Evolutionary conservation across 2,329 filamentous ascomycete species (phyloP), one percentile per base, ranked within the genome.

Genomic region (Calonectria fujianensis): DNA sequence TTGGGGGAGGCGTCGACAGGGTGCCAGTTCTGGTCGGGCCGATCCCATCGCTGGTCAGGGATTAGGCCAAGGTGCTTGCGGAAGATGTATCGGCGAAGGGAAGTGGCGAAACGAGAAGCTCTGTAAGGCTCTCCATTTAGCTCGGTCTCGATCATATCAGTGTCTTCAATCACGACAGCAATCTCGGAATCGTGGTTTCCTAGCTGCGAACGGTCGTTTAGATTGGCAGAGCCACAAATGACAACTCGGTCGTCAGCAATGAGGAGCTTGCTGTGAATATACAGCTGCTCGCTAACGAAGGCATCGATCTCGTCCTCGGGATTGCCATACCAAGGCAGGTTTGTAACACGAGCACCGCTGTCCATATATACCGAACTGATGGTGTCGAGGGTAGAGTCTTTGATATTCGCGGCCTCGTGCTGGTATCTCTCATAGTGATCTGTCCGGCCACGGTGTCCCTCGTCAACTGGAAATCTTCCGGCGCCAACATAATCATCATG

Each of bases 41-140:
- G 86, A 74, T 93, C 94, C 80, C 93, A 92, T 41, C 88, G 87
- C 84, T 98, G 95, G 11, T 95, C 89, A 0, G 93, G 93, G 13
- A 98, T 88, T 11, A 98, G 89, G 54, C 96, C 96, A 2, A 98
- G 90, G 83, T 98, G 96, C 87, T 98, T 97, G 79, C 96, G 92
- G 92, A 95, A 98, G 76, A 98, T 91, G 83, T 96, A 92, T 45
- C 96, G 92, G 29, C 96, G 94, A 14, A 98, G 92, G 1, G 93
- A 95, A 7, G 95, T 88, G 1, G 96, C 96, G 82, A 96, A 96
- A 72, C 91, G 90, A 11, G 93, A 93, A 10, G 95, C 96, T 39
- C 88, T 90, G 87, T 90, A 98, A 0, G 91, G 91, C 29, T 89
- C 87, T 4, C 95, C 94, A 76, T 93, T 90, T 94, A 98, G 97